Conservation (phyloP, 805 yeast species). For the Blastobotrys mokoenaii region DNA sequence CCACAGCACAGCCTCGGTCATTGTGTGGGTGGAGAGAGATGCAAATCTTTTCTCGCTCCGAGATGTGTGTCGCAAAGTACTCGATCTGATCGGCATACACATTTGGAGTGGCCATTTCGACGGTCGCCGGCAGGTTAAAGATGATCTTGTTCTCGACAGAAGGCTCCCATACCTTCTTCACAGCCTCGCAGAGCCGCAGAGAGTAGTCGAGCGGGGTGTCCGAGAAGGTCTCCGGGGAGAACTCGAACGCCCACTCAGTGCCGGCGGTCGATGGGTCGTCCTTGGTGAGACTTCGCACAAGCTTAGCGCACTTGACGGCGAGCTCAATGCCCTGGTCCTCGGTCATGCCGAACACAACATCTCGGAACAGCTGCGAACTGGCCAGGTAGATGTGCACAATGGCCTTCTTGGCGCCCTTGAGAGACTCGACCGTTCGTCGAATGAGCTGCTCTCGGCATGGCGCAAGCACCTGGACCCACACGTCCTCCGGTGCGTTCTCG, state of each 20-base stretch:
- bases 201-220: constrained; percentile 62
- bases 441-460: constrained; percentile 73
- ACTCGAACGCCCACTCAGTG: constrained; percentile 69
- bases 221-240: constrained; percentile 73
- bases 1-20: constrained; percentile 85
- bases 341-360: constrained; percentile 56
- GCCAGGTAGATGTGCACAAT: constrained; percentile 72
- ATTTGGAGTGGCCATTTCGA: constrained; percentile 74
- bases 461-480: constrained; percentile 64
- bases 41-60: constrained; percentile 61
- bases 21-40: constrained; percentile 77
- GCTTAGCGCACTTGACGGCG: constrained; percentile 55
- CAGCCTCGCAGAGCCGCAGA: constrained; percentile 63
- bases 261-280: constrained; percentile 46
- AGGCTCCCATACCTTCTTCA: constrained; percentile 68
- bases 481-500: constrained; percentile 67
- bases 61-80: constrained; percentile 52
- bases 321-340: constrained; percentile 48
- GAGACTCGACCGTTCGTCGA: constrained; percentile 60
- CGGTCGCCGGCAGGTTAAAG: constrained; percentile 79
- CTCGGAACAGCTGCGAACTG: constrained; percentile 64
- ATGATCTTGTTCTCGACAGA: constrained; percentile 56
- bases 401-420: constrained; percentile 68
- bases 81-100: constrained; percentile 81
- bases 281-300: constrained; percentile 60